A percentile compares a stretch with the other conserved stretches of the same genome.
Conservation (phyloP, 164 flowering plant genomes). For the Amborella trichopoda region DNA sequence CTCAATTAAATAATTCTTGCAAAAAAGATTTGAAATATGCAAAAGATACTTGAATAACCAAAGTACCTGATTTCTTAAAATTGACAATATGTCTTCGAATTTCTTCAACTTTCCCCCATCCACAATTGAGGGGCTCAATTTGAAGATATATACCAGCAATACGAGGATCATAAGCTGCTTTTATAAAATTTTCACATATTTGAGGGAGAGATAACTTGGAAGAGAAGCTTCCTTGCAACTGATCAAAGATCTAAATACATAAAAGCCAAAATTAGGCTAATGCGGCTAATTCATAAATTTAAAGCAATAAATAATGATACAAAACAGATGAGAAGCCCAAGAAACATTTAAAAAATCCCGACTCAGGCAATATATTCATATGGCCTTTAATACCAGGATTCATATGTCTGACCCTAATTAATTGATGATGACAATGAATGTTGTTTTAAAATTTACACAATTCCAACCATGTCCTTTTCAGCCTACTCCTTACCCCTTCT, state of each 20-base stretch:
- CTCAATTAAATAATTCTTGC: not conserved
- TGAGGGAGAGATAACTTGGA: conserved; percentile 80
- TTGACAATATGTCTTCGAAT: conserved; percentile 71
- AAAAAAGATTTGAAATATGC: not conserved
- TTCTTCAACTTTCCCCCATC: conserved; percentile 97
- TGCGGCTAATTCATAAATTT: no score
- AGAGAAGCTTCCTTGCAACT: conserved; percentile 73
- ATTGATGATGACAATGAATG: no score
- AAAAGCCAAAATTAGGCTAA: not conserved
- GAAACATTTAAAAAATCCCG: no score
- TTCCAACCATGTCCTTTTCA: no score
- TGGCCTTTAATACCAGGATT: no score
- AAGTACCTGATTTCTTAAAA: conserved; percentile 85
- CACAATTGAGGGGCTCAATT: conserved; percentile 68
- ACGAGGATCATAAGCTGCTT: conserved; percentile 95
- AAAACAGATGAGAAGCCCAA: not conserved
- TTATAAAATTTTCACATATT: conserved; percentile 75
- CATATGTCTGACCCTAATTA: no score
- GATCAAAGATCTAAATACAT: conserved; percentile 67
- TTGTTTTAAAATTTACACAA: no score
- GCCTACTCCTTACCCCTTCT: no score
- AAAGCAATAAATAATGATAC: no score
- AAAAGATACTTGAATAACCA: no score
- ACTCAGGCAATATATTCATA: no score
- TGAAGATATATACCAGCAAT: conserved; percentile 82